Base-by-base conservation (phyloP, 768 basidiomycete genomes). In the Lepiota venenata region DNA sequence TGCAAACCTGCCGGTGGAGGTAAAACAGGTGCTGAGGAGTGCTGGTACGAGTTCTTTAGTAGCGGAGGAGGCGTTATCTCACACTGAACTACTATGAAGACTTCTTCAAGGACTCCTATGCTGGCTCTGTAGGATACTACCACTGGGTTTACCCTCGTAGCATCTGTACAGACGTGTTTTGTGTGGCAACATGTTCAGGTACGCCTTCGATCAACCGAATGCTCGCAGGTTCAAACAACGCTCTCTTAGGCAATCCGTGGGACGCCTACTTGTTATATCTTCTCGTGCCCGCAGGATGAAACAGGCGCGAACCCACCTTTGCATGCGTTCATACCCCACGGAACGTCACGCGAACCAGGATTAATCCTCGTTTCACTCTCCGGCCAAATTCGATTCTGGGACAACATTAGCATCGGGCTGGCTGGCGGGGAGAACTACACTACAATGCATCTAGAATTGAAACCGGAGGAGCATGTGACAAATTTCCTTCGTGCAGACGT, bases 381-480 rank as follows among this genome's bases (percentile, higher is more conserved):
- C 0, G 94, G 94, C 3, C 74, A 84, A 58, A 71, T 92, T 52
- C 82, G 90, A 36, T 90, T 91, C 66, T 98, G 94, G 94, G 87
- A 93, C 52, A 87, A 85, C 56, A 87, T 95, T 40, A 85, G 85
- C 3, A 88, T 87, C 55, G 90, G 90, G 14, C 79, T 93, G 12
- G 88, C 91, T 2, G 90, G 91, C 11, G 90, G 88, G 8, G 81
- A 88, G 36, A 82, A 83, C 56, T 87, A 76, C 62, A 75, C 76
- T 9, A 76, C 78, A 22, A 70, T 76, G 3, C 61, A 74, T 9
- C 60, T 88, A 47, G 72, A 76, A 18, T 66, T 90, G 43, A 71
- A 70, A 25, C 58, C 72, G 3, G 79, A 77, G 1, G 88, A 91
- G 64, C 73, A 74, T 44, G 76, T 88, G 12, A 88, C 87, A 2